Evolutionary conservation across 2,329 filamentous ascomycete species (phyloP).

Genomic region (Exophiala spinifera): DNA sequence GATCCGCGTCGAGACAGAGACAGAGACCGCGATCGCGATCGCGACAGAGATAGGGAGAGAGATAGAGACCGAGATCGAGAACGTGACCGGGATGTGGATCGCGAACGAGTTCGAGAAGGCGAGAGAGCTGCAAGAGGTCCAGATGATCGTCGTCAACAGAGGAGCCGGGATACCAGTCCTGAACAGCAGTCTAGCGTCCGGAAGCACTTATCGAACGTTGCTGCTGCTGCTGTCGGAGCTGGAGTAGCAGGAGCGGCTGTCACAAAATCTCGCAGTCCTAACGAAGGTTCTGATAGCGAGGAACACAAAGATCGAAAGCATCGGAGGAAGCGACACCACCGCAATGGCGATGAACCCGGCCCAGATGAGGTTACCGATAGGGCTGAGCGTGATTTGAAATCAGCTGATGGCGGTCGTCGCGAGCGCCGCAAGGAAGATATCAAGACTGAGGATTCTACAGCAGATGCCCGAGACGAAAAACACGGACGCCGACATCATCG

Average conservation of each 20-base stretch:
- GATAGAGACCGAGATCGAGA: conserved; percentile 20
- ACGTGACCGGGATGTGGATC: conserved; percentile 21
- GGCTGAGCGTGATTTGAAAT: conserved; percentile 18
- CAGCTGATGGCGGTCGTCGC: conserved; percentile 15
- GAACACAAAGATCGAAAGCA: conserved; percentile 23
- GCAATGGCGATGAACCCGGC: conserved; percentile 15
- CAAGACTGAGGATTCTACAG: conserved; percentile 5
- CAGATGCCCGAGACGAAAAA: conserved; percentile 13
- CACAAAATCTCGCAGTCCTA: conserved; percentile 17
- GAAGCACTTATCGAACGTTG: conserved; percentile 20
- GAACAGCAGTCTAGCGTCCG: conserved; percentile 25
- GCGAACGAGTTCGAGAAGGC: conserved; percentile 18
- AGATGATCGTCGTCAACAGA: conserved; percentile 16
- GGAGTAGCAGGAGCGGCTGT: conserved; percentile 19
- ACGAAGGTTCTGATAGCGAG: conserved; percentile 26
- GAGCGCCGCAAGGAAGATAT: conserved; percentile 17
- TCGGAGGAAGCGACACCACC: conserved; percentile 20
- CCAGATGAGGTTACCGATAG: conserved; percentile 18
- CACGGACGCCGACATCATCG: conserved; percentile 18
- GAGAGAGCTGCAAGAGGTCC: conserved; percentile 12
- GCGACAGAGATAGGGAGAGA: conserved; percentile 16
- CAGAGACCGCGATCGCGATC: conserved; percentile 19
- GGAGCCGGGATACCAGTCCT: conserved; percentile 26
- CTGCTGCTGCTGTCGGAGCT: conserved; percentile 24
- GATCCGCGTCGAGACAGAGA: conserved; percentile 22